Evolutionary conservation across 257 asterid genomes (phyloP).

Genomic region (Nicotiana otophora): DNA sequence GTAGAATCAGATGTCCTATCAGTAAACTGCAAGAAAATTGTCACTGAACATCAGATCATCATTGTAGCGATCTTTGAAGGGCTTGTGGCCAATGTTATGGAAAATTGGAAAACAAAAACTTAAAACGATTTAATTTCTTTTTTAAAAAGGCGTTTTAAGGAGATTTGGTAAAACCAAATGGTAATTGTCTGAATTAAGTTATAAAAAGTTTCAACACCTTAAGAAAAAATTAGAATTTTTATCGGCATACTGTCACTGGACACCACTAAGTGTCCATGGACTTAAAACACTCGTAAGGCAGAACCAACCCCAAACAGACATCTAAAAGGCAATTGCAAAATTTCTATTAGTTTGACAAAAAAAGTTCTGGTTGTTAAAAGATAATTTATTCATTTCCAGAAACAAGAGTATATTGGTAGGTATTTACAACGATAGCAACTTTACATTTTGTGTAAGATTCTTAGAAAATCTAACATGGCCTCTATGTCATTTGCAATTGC

Average conservation of each 20-base stretch:
- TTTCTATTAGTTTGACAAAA: neutral
- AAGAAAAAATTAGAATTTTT: too few relatives aligned
- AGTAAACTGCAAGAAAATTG: conserved; percentile 44
- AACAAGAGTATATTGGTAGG: neutral
- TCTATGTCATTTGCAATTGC: neutral
- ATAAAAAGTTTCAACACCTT: too few relatives aligned
- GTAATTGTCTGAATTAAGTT: too few relatives aligned
- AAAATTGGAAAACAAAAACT: too few relatives aligned
- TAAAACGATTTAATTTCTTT: too few relatives aligned
- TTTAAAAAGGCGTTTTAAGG: too few relatives aligned
- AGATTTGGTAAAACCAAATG: too few relatives aligned
- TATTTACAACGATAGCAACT: neutral
- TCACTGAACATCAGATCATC: conserved; percentile 1
- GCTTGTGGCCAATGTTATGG: too few relatives aligned
- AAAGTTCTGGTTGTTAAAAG: neutral
- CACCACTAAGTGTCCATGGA: neutral
- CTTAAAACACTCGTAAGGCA: neutral
- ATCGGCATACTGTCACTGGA: too few relatives aligned
- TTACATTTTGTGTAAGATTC: neutral
- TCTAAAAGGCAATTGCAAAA: neutral
- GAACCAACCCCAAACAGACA: neutral
- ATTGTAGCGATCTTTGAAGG: neutral
- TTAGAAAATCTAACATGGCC: neutral
- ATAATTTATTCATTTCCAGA: neutral
- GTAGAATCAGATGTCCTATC: conserved; percentile 49